Evolutionary conservation across 805 yeast genomes (phyloP), one percentile per base, ranked within the genome.

Genomic region (Wickerhamiella vanderwaltii): DNA sequence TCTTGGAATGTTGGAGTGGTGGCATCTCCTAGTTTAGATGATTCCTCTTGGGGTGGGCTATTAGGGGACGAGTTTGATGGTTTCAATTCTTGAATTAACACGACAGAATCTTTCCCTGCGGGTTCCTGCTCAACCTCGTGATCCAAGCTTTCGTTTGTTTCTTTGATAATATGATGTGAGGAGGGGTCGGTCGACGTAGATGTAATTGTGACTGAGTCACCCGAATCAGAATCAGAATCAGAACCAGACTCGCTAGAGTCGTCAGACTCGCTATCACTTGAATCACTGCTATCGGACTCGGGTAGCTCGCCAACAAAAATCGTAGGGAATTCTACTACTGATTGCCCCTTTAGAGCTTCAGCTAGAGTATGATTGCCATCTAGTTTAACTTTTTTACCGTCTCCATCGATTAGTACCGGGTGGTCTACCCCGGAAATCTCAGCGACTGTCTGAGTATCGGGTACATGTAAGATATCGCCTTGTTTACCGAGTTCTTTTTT

Each of bases 251-350:
- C 45, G 34, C 40, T 35, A 15, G 36, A 44, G 13, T 35, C 30
- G 28, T 47, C 51, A 47, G 34, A 29, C 17, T 23, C 43, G 15
- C 42, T 31, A 13, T 47, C 44, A 36, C 49, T 30, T 13, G 46
- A 50, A 33, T 48, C 43, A 2, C 23, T 44, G 15, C 40, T 35
- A 9, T 43, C 50, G 23, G 43, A 40, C 26, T 51, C 48, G 23
- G 47, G 33, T 16, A 44, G 46, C 30, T 41, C 39, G 17, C 46
- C 49, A 13, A 44, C 47, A 4, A 19, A 25, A 20, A 85, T 63
- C 0, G 86, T 78, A 0, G 95, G 94, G 49, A 71, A 85, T 55
- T 85, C 95, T 26, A 84, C 66, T 0, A 85, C 81, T 0, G 75
- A 65, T 43, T 68, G 67, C 26, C 75, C 74, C 44, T 63, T 61